Conservation (phyloP, 192 early-diverging fungal genomes). For the Rhizoclosmatium sp. region DNA sequence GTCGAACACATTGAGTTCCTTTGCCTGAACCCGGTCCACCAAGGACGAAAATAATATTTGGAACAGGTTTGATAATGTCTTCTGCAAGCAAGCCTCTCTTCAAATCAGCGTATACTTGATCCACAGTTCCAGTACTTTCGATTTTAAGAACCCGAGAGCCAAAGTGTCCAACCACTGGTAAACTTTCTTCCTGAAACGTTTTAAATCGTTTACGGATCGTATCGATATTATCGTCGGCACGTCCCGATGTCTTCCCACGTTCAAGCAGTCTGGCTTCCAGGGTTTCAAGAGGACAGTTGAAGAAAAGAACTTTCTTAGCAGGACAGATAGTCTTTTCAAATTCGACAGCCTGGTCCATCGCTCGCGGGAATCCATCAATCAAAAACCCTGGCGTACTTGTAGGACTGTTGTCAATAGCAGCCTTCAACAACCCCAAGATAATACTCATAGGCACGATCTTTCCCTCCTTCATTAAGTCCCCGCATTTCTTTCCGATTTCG, state of each 20-base stretch:
- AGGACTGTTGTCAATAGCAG: slow-evolving; percentile 34
- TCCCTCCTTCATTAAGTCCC: slow-evolving; percentile 62
- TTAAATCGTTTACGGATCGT: slow-evolving; percentile 60
- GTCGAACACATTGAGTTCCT: slow-evolving; percentile 87
- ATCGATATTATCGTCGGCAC: slow-evolving; percentile 67
- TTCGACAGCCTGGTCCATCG: slow-evolving; percentile 63
- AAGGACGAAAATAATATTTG: slow-evolving; percentile 35
- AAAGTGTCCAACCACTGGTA: slow-evolving; percentile 56
- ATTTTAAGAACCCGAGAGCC: slow-evolving; percentile 34
- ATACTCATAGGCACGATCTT: slow-evolving; percentile 65
- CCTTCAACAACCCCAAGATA: slow-evolving; percentile 39
- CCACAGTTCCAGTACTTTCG: slow-evolving; percentile 35
- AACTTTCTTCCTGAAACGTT: slow-evolving; percentile 49
- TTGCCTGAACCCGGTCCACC: slow-evolving; percentile 56
- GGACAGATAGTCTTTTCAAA: slow-evolving; percentile 54
- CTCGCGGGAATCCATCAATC: slow-evolving; percentile 72
- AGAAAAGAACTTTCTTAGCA: slow-evolving; percentile 58
- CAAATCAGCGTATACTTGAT: slow-evolving; percentile 19
- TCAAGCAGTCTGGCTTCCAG: slow-evolving; percentile 59
- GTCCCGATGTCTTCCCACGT: slow-evolving; percentile 64
- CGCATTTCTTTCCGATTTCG: slow-evolving; percentile 51
- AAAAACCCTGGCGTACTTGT: slow-evolving; percentile 54
- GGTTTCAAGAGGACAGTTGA: slow-evolving; percentile 52
- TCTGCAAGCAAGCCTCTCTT: not conserved
- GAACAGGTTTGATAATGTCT: not conserved